Evolutionary conservation across 225 moss, liverwort and hornwort species (phyloP).

Genomic region (Marchantia paleacea): DNA sequence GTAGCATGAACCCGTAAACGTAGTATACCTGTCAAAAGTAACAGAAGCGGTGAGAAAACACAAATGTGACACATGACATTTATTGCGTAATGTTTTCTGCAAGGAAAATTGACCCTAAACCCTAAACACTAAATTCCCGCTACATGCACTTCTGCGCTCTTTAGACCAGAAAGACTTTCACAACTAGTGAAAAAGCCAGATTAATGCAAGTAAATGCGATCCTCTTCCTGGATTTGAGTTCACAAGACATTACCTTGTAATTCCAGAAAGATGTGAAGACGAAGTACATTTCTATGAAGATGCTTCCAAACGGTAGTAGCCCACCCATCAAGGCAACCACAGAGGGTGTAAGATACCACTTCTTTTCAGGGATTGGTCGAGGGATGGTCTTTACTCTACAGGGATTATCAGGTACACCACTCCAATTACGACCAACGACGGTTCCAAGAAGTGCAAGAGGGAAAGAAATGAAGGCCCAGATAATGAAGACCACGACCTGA

Average conservation of each 20-base stretch:
- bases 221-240: no score
- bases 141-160: background rate
- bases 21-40: constrained; percentile 76
- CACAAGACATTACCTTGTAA: constrained; percentile 63
- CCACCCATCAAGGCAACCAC: constrained; percentile 93
- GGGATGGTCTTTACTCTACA: constrained; percentile 98
- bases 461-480: constrained; percentile 99
- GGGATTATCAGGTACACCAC: constrained; percentile 92
- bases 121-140: no score
- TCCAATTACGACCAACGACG: constrained; percentile 98
- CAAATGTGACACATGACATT: background rate
- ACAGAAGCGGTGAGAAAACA: background rate
- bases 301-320: constrained; percentile 91
- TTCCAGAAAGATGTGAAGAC: constrained; percentile 99
- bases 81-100: no score
- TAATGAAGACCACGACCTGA: constrained; percentile 93
- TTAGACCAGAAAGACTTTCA: no score
- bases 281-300: constrained; percentile 99
- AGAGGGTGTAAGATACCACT: constrained; percentile 90
- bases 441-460: constrained; percentile 92
- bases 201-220: no score
- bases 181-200: no score
- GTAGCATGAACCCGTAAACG: constrained; percentile 97
- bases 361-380: constrained; percentile 95
- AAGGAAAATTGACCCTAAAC: no score